Conservation (phyloP, 176 grass and related monocot genomes). For the Thalia dealbata region DNA sequence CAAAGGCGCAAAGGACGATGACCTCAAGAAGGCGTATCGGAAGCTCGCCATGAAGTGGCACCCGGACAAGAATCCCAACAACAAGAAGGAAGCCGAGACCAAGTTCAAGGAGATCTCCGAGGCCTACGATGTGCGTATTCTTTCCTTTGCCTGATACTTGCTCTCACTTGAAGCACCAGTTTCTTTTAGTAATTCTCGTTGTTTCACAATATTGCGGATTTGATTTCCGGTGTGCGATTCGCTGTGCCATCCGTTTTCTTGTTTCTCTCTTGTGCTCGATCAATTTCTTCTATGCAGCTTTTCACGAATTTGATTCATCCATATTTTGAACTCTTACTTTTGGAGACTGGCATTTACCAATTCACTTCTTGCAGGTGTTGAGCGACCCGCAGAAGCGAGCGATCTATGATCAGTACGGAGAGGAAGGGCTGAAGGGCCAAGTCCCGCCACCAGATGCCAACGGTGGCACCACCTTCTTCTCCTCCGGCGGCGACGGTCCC, state of each 20-base stretch:
- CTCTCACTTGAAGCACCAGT: too few species aligned
- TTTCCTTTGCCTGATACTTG: background rate
- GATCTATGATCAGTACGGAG: slow-evolving; percentile 89
- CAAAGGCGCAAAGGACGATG: slow-evolving; percentile 28
- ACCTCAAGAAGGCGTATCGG: slow-evolving; percentile 70
- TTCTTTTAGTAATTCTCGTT: too few species aligned
- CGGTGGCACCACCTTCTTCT: background rate
- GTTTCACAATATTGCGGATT: too few species aligned
- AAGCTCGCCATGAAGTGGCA: slow-evolving; percentile 85
- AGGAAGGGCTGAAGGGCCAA: slow-evolving; percentile 85
- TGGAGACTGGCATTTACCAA: too few species aligned
- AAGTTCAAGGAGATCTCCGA: slow-evolving; percentile 87
- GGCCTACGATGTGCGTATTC: slow-evolving; percentile 50
- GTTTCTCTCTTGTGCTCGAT: too few species aligned
- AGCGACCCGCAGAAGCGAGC: background rate
- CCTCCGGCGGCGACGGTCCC: slow-evolving; percentile 40
- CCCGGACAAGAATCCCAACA: slow-evolving; percentile 63
- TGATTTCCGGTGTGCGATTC: too few species aligned
- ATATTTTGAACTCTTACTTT: too few species aligned
- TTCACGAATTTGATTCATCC: too few species aligned
- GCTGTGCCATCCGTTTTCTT: too few species aligned
- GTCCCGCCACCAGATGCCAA: slow-evolving; percentile 27
- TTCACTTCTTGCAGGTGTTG: too few species aligned
- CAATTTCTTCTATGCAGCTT: too few species aligned
- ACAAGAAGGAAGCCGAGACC: slow-evolving; percentile 68